Evolutionary conservation across 805 yeast species (phyloP).

Genomic region (Lipomyces oligophaga): DNA sequence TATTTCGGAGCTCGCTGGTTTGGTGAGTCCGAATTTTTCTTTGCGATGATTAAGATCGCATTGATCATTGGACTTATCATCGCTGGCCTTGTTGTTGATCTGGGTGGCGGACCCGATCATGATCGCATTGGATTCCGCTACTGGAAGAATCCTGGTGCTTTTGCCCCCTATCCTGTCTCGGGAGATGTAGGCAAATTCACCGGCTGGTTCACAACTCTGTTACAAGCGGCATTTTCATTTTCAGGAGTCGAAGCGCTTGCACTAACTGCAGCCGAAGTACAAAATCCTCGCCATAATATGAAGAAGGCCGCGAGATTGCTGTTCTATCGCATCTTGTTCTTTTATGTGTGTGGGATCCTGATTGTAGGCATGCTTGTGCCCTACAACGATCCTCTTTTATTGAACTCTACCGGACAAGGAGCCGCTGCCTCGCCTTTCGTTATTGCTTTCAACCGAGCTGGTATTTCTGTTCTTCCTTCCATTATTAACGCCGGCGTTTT

Average conservation of each 20-base stretch:
- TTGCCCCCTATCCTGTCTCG: constrained; percentile 42
- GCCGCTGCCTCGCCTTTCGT: constrained; percentile 81
- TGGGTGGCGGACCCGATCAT: constrained; percentile 73
- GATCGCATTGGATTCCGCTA: constrained; percentile 70
- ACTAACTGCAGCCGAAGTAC: constrained; percentile 80
- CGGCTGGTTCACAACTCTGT: constrained; percentile 58
- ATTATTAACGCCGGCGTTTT: constrained; percentile 75
- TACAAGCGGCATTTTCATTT: constrained; percentile 64
- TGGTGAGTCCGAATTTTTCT: constrained; percentile 50
- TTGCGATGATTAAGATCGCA: constrained; percentile 60
- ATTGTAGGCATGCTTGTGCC: constrained; percentile 77
- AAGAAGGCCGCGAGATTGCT: constrained; percentile 79
- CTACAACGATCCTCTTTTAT: constrained; percentile 58
- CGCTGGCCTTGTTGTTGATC: constrained; percentile 56
- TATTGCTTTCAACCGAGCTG: constrained; percentile 63
- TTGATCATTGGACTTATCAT: constrained; percentile 66
- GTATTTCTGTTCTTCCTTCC: constrained; percentile 64
- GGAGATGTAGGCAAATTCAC: constrained; percentile 53
- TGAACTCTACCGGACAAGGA: constrained; percentile 58
- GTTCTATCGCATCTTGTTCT: constrained; percentile 59
- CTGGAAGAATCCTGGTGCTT: constrained; percentile 70
- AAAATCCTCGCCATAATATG: constrained; percentile 63
- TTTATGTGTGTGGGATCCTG: constrained; percentile 70
- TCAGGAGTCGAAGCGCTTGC: constrained; percentile 86
- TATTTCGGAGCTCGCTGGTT: constrained; percentile 47